phyloP scores from a whole-genome alignment of 805 yeast genomes.

The Kazachstania taianensis region DNA sequence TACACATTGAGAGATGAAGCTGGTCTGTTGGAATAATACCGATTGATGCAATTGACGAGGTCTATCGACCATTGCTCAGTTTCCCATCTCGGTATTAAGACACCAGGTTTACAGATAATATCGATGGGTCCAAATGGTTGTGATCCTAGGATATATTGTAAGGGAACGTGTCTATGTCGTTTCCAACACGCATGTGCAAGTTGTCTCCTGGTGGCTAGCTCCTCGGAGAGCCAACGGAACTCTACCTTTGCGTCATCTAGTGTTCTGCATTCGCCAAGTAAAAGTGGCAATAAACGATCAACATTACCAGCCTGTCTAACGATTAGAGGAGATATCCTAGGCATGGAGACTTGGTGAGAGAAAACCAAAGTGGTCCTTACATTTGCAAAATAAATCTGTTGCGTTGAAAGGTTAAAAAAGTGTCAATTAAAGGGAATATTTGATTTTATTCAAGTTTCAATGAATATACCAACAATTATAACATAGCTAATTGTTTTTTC shows the following conservation, averaged over 20 bases:
- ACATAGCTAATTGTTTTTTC: too few relatives aligned
- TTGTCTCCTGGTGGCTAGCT: background rate
- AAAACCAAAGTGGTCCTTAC: too few relatives aligned
- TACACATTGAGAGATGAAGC: conserved; percentile 7
- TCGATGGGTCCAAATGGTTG: conserved; percentile 79
- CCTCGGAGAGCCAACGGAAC: background rate
- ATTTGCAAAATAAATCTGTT: too few relatives aligned
- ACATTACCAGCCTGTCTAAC: conserved; percentile 9
- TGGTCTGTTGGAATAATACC: background rate
- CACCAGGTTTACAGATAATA: conserved; percentile 50
- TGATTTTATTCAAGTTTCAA: too few relatives aligned
- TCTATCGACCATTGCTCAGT: conserved; percentile 81
- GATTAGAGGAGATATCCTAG: conserved; percentile 11
- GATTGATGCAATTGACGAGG: conserved; percentile 22
- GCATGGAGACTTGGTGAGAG: too few relatives aligned
- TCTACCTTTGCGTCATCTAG: conserved; percentile 12
- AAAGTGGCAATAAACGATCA: conserved; percentile 16
- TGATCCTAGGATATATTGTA: conserved; percentile 74
- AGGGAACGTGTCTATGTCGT: conserved; percentile 50
- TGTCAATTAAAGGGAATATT: too few relatives aligned
- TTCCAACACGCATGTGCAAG: conserved; percentile 37
- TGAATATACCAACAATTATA: too few relatives aligned
- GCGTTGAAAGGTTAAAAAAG: too few relatives aligned
- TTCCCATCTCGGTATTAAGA: conserved; percentile 87
- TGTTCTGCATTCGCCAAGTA: conserved; percentile 23